Evolutionary conservation across 495 filamentous ascomycete genomes (phyloP).

Genomic region (Aspergillus bridgeri): DNA sequence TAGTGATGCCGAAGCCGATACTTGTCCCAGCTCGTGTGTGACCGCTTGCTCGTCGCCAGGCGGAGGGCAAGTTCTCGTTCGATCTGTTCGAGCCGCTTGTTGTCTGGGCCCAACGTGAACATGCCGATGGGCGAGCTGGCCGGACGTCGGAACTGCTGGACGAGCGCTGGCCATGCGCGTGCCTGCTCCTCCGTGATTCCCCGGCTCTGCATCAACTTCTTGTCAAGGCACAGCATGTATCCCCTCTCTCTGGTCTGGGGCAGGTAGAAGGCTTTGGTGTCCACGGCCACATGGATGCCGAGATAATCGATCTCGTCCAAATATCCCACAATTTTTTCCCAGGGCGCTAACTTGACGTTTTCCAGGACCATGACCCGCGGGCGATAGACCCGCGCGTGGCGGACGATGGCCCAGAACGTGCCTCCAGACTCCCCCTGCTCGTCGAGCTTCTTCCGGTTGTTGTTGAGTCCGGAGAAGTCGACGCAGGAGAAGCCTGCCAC

Average conservation of each 20-base stretch:
- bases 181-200: slow-evolving; percentile 10
- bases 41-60: slow-evolving; percentile 7
- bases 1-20: slow-evolving; percentile 55
- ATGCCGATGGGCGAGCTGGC: slow-evolving; percentile 62
- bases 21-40: slow-evolving; percentile 49
- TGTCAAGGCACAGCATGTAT: slow-evolving; percentile 67
- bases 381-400: slow-evolving; percentile 50
- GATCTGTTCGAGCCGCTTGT: slow-evolving; percentile 52
- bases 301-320: slow-evolving; percentile 57
- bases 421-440: slow-evolving; percentile 62
- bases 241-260: slow-evolving; percentile 73
- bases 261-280: slow-evolving; percentile 75
- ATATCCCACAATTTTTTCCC: slow-evolving; percentile 50
- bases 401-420: slow-evolving; percentile 63
- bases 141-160: slow-evolving; percentile 48
- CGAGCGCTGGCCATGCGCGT: slow-evolving; percentile 32
- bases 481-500: slow-evolving; percentile 77
- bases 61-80: slow-evolving; percentile 35
- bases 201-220: slow-evolving; percentile 21
- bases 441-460: slow-evolving; percentile 37
- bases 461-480: slow-evolving; percentile 56
- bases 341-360: slow-evolving; percentile 66
- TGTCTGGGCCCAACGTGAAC: slow-evolving; percentile 59
- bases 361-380: slow-evolving; percentile 71
- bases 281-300: slow-evolving; percentile 41